Evolutionary conservation across 495 filamentous ascomycete species (phyloP), one percentile per base, ranked within the genome.

Genomic region (Tricharina praecox): DNA sequence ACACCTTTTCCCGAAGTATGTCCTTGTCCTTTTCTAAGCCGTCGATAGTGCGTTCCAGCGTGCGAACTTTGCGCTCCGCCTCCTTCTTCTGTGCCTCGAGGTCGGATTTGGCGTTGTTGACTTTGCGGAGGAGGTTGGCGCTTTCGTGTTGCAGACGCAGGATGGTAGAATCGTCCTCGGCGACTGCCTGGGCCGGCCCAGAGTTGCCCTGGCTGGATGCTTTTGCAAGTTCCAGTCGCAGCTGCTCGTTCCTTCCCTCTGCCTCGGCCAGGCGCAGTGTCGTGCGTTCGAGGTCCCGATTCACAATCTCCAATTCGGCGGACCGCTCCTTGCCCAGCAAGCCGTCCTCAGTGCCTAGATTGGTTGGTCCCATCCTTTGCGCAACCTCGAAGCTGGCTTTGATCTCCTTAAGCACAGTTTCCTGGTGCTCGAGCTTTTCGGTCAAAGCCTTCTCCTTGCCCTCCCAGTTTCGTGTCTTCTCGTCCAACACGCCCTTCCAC

Each of bases 381-480:
- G 87, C 83, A 35, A 99, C 92, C 61, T 99, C 90, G 58, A 94
- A 95, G 63, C 78, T 94, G 18, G 90, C 90, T 66, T 95, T 96
- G 51, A 96, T 72, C 56, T 96, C 90, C 60, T 83, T 94, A 41
- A 99, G 63, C 33, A 96, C 66, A 4, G 85, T 77, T 24, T 99
- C 90, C 59, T 96, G 90, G 53, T 80, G 88, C 60, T 93, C 90
- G 18, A 93, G 69, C 62, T 94, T 95, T 53, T 95, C 88, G 56
- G 90, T 85, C 33, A 95, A 66, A 33, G 73, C 81, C 62, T 81
- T 82, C 68, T 99, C 90, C 62, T 93, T 96, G 24, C 87, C 81
- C 49, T 81, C 76, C 90, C 90, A 96, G 59, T 96, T 96, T 59
- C 87, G 84, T 50, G 84, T 77, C 66, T 95, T 95, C 69, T 99